Conservation (phyloP, 2,329 filamentous ascomycete genomes). For the Geosmithia flava region DNA sequence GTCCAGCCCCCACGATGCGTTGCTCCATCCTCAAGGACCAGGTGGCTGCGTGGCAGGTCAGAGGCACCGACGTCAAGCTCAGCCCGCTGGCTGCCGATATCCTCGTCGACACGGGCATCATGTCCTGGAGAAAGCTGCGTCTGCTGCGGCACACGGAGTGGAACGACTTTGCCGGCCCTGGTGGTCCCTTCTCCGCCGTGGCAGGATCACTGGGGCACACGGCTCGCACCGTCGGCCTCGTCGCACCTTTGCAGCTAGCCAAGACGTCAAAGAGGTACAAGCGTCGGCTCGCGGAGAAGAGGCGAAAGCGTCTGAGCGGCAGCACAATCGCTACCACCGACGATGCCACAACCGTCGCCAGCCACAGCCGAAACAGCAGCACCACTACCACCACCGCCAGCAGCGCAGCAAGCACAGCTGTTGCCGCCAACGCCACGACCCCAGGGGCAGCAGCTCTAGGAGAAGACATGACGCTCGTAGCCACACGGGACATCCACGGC, state of each 20-base stretch:
- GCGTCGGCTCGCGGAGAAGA: constrained; percentile 34
- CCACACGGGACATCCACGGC: constrained; percentile 12
- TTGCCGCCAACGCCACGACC: background rate
- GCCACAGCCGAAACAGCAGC: background rate
- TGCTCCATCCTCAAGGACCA: constrained; percentile 53
- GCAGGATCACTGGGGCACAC: constrained; percentile 49
- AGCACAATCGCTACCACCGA: background rate
- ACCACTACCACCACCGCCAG: background rate
- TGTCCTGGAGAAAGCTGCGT: constrained; percentile 51
- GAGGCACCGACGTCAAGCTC: constrained; percentile 45
- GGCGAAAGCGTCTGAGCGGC: constrained; percentile 12
- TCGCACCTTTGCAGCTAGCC: constrained; percentile 44
- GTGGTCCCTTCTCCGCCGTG: constrained; percentile 57
- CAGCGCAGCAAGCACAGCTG: background rate
- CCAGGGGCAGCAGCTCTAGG: background rate
- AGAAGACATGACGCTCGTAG: background rate
- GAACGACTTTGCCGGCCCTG: constrained; percentile 67
- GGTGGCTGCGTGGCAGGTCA: constrained; percentile 54
- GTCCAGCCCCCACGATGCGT: constrained; percentile 33
- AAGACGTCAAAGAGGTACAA: constrained; percentile 43
- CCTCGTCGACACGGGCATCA: constrained; percentile 45
- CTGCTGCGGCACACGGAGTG: constrained; percentile 57
- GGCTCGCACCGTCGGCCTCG: constrained; percentile 44
- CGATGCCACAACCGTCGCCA: background rate
- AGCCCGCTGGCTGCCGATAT: constrained; percentile 54